Evolutionary conservation across 805 yeast genomes (phyloP), one percentile per base, ranked within the genome.

Genomic region (Gaillardinia entomophila): DNA sequence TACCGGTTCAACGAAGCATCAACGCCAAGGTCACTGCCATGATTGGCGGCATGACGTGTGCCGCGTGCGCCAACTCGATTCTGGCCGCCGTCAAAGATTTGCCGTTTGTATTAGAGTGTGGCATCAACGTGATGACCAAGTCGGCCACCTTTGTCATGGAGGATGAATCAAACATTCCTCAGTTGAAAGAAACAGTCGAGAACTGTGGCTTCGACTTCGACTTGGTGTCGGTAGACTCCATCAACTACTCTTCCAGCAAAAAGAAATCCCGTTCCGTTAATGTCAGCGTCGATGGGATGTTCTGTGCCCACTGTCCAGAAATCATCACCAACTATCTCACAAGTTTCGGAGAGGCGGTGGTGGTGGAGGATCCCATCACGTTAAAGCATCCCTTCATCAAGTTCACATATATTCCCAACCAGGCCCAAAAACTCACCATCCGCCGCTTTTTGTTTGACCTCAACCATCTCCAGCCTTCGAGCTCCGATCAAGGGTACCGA

Each of bases 21-120:
- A 70, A 67, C 34, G 71, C 62, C 43, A 71, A 69, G 43, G 72
- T 79, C 6, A 60, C 67, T 8, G 87, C 86, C 1, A 57, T 76
- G 0, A 75, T 83, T 27, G 83, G 81, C 8, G 90, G 89, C 3
- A 81, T 82, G 53, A 76, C 87, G 0, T 83, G 90, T 56, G 77
- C 83, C 6, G 75, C 86, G 0, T 80, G 92, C 53, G 76, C 76
- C 1, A 66, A 66, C 26, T 62, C 89, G 0, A 72, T 84, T 8
- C 56, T 63, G 7, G 55, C 64, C 6, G 67, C 73, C 20, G 74
- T 62, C 16, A 50, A 50, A 22, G 68, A 62, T 4, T 46, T 80
- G 25, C 69, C 73, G 2, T 78, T 73, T 49, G 72, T 82, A 3
- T 53, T 67, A 13, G 75, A 71, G 12, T 64, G 68, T 22, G 72